Evolutionary conservation across 2,329 filamentous ascomycete genomes (phyloP).

Genomic region (Venturiaceae sp.): DNA sequence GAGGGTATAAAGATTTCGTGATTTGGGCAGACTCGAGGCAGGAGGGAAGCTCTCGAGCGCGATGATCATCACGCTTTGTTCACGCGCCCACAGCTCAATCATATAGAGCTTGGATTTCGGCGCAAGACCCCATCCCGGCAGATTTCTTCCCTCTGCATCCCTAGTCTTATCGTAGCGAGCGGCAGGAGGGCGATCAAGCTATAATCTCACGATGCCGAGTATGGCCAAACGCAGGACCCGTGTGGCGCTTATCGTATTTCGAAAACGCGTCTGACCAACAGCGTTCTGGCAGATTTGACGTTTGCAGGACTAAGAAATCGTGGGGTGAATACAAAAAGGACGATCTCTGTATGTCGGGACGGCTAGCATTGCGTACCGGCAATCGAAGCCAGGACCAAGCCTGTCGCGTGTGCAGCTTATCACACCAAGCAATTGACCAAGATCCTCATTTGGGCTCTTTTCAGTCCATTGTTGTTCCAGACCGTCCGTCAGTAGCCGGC

Average conservation of each 20-base stretch:
- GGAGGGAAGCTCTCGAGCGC: not conserved
- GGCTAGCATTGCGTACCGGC: not conserved
- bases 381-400: not conserved
- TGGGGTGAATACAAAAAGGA: not conserved
- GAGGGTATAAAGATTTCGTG: not conserved
- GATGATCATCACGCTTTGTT: not conserved
- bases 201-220: too few relatives aligned
- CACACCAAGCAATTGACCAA: not conserved
- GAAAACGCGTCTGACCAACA: not conserved
- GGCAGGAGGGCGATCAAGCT: not conserved
- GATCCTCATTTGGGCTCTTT: not conserved
- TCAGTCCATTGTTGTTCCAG: not conserved
- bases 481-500: not conserved
- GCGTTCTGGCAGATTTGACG: not conserved
- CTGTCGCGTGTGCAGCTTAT: not conserved
- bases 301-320: constrained; percentile 2
- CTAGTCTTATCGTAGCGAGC: constrained; percentile 1
- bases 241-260: not conserved
- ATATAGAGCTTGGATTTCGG: not conserved
- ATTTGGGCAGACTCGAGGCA: not conserved
- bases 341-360: not conserved
- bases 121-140: not conserved
- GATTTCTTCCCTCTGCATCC: not conserved
- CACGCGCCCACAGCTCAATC: not conserved
- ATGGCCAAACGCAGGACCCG: not conserved